These are phyloP conservation scores for Colletotrichum costaricense DNA, from an alignment of 2,329 filamentous ascomycete genomes.

Conservation along the genomic window DNA sequence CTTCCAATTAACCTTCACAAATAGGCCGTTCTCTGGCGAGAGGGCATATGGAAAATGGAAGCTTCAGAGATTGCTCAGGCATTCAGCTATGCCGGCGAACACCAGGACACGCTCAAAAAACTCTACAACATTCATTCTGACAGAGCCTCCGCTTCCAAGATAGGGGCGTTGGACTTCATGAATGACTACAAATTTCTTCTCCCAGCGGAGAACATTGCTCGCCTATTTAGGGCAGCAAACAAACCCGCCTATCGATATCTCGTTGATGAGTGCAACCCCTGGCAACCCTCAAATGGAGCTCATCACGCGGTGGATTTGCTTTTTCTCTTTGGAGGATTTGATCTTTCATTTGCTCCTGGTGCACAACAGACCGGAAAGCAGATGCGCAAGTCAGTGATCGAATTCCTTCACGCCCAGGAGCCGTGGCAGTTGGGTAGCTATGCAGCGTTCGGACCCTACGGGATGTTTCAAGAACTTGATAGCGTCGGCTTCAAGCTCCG, in stretches of 20 bases:
- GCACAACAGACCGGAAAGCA: conserved; percentile 47
- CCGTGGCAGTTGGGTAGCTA: conserved; percentile 48
- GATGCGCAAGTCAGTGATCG: conserved; percentile 53
- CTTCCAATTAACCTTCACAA: background rate
- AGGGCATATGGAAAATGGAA: conserved; percentile 51
- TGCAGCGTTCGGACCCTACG: conserved; percentile 54
- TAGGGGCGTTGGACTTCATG: conserved; percentile 53
- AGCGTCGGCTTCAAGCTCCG: conserved; percentile 44
- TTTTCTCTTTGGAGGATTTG: conserved; percentile 54
- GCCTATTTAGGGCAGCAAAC: conserved; percentile 34
- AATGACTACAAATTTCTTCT: conserved; percentile 46
- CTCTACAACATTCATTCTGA: conserved; percentile 53
- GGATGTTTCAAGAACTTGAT: conserved; percentile 46
- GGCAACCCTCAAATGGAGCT: conserved; percentile 56
- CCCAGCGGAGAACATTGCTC: conserved; percentile 39
- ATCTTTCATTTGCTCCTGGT: conserved; percentile 47
- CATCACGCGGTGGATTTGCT: conserved; percentile 61
- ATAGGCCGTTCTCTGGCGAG: conserved; percentile 57
- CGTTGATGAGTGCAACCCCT: conserved; percentile 58
- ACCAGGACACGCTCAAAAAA: conserved; percentile 46
- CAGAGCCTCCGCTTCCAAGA: conserved; percentile 51
- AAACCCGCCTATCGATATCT: conserved; percentile 51
- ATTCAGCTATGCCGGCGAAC: conserved; percentile 45
- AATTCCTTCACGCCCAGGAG: conserved; percentile 47
- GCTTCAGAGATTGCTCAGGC: conserved; percentile 46